phyloP scores from a whole-genome alignment of 768 basidiomycete genomes.

The Sistotremastrum suecicum region DNA sequence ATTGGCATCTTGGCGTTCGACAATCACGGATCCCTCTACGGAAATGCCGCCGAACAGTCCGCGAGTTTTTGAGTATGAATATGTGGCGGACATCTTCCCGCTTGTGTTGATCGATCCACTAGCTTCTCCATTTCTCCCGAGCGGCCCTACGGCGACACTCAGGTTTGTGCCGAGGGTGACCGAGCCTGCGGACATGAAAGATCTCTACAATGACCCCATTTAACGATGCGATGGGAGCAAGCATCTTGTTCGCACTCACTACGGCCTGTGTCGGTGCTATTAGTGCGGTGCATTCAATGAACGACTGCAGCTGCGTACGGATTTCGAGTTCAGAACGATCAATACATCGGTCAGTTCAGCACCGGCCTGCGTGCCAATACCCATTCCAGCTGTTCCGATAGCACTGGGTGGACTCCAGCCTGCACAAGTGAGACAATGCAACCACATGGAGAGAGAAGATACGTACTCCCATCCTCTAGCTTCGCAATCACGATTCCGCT shows the following conservation, averaged over 20 bases:
- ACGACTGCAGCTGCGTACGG: conserved; percentile 30
- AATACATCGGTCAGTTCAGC: conserved; percentile 88
- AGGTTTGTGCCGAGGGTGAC: conserved; percentile 84
- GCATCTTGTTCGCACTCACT: conserved; percentile 26
- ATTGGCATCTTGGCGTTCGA: conserved; percentile 92
- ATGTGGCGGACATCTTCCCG: conserved; percentile 77
- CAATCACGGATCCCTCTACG: conserved; percentile 77
- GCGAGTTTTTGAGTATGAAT: conserved; percentile 83
- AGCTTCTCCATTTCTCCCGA: conserved; percentile 91
- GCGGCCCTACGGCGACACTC: conserved; percentile 78
- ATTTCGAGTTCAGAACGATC: conserved; percentile 71
- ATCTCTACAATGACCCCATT: conserved; percentile 31
- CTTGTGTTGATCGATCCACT: conserved; percentile 67
- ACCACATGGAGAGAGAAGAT: not conserved
- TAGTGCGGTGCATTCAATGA: conserved; percentile 7
- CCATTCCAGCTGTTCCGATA: conserved; percentile 84
- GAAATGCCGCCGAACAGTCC: conserved; percentile 91
- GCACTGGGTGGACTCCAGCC: conserved; percentile 93
- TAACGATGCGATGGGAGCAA: not conserved
- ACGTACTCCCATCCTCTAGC: conserved; percentile 67
- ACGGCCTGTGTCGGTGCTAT: conserved; percentile 32
- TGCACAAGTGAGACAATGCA: conserved; percentile 15
- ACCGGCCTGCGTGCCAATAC: conserved; percentile 72
- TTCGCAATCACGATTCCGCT: conserved; percentile 82
- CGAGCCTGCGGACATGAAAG: conserved; percentile 92